phyloP scores from a whole-genome alignment of 768 basidiomycete genomes.

The Tremella fuciformis region DNA sequence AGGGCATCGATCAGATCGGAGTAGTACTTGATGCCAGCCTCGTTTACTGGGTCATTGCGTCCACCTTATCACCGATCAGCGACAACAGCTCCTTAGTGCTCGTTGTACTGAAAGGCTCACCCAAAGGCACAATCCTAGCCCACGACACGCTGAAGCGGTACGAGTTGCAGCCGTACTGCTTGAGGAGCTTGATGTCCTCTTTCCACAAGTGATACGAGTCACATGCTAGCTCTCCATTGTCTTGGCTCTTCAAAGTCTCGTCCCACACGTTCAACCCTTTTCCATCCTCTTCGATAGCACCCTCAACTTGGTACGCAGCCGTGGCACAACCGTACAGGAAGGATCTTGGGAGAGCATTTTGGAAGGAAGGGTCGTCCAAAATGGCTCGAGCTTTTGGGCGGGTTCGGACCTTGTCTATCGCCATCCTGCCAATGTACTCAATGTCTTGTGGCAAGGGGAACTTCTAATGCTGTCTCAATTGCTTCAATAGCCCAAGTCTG shows the following conservation, averaged over 20 bases:
- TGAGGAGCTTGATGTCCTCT: constrained; percentile 40
- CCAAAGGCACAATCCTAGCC: constrained; percentile 34
- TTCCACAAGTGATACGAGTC: constrained; percentile 34
- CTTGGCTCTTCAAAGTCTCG: constrained; percentile 21
- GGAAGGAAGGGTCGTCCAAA: constrained; percentile 12
- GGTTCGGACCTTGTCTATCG: too few relatives aligned
- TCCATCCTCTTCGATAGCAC: constrained; percentile 26
- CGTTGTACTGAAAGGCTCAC: too few relatives aligned
- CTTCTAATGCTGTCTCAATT: too few relatives aligned
- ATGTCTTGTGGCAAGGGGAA: too few relatives aligned
- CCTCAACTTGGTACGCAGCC: constrained; percentile 35
- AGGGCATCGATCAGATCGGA: constrained; percentile 37
- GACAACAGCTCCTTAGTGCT: not conserved
- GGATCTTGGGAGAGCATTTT: constrained; percentile 15
- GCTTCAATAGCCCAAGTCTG: too few relatives aligned
- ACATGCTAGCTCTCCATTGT: constrained; percentile 31
- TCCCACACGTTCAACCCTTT: constrained; percentile 30
- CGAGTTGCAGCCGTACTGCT: constrained; percentile 32
- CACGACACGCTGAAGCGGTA: constrained; percentile 39
- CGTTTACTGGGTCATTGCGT: constrained; percentile 28
- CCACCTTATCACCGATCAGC: constrained; percentile 18
- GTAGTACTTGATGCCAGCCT: constrained; percentile 33
- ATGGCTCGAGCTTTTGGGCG: constrained; percentile 5
- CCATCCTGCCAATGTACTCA: too few relatives aligned
- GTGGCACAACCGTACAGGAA: constrained; percentile 30